These are phyloP conservation scores for Berkeleyomyces basicola DNA, from an alignment of 2,329 filamentous ascomycete species.

Conservation along the genomic window DNA sequence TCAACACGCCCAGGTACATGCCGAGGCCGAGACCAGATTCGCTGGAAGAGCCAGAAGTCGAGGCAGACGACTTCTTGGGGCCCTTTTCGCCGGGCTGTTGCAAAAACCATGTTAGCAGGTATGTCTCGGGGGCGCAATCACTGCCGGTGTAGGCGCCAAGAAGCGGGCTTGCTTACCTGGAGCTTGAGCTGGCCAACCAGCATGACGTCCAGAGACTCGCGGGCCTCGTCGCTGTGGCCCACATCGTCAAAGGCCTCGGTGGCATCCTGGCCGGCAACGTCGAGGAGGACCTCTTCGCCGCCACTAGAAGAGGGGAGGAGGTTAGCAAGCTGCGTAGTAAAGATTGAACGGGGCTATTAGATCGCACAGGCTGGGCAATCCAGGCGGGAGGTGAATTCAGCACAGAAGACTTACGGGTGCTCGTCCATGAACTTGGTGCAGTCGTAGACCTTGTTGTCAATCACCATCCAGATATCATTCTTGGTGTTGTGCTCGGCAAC, in stretches of 20 bases:
- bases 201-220: constrained; percentile 73
- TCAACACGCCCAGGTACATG: constrained; percentile 63
- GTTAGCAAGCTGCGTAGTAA: not conserved
- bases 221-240: constrained; percentile 94
- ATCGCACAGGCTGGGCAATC: not conserved
- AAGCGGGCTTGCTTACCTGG: constrained; percentile 37
- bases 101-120: not conserved
- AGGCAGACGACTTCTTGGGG: constrained; percentile 41
- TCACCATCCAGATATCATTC: constrained; percentile 81
- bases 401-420: constrained; percentile 51
- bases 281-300: constrained; percentile 94
- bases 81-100: constrained; percentile 58
- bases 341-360: not conserved
- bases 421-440: constrained; percentile 80
- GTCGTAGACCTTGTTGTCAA: constrained; percentile 97
- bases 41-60: constrained; percentile 31
- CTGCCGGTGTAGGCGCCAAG: not conserved
- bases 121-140: too few relatives aligned
- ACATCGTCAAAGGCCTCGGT: constrained; percentile 99
- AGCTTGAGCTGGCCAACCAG: constrained; percentile 65
- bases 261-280: constrained; percentile 87
- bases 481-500: constrained; percentile 76
- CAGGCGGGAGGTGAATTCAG: not conserved
- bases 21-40: constrained; percentile 52
- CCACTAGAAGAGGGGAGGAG: constrained; percentile 42